phyloP scores from a whole-genome alignment of 345 rosid species.

The Syzygium grande region DNA sequence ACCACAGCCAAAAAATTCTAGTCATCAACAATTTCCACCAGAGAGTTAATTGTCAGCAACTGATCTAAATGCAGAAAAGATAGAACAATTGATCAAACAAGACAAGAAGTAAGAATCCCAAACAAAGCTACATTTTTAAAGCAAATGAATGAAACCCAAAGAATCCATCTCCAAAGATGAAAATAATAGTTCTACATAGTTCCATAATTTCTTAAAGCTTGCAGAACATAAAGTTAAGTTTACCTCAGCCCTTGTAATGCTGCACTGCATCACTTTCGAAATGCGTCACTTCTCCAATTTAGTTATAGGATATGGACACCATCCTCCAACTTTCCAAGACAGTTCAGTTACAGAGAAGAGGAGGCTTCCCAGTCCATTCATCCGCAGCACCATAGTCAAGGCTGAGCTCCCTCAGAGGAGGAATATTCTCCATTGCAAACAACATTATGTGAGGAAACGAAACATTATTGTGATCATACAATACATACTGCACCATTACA shows the following conservation, averaged over 20 bases:
- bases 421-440: constrained; percentile 86
- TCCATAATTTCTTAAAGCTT: not conserved
- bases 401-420: constrained; percentile 88
- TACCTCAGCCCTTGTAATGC: not conserved
- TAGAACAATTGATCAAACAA: not conserved
- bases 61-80: not conserved
- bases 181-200: not conserved
- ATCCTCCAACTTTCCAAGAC: not conserved
- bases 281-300: not conserved
- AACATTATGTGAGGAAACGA: constrained; percentile 92
- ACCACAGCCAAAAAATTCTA: not conserved
- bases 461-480: constrained; percentile 80
- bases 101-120: not conserved
- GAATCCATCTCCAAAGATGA: not conserved
- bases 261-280: not conserved
- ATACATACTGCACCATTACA: constrained; percentile 77
- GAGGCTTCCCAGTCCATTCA: constrained; percentile 79
- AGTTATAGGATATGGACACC: not conserved
- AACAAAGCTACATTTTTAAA: not conserved
- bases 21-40: not conserved
- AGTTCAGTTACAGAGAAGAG: constrained; percentile 13
- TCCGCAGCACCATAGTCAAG: constrained; percentile 74
- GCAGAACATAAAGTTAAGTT: not conserved
- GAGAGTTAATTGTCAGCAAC: not conserved
- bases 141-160: not conserved